A percentile compares a stretch with the other conserved stretches of the same genome.
Conservation (phyloP, 2,329 filamentous ascomycete genomes). For the Nemania serpens region DNA sequence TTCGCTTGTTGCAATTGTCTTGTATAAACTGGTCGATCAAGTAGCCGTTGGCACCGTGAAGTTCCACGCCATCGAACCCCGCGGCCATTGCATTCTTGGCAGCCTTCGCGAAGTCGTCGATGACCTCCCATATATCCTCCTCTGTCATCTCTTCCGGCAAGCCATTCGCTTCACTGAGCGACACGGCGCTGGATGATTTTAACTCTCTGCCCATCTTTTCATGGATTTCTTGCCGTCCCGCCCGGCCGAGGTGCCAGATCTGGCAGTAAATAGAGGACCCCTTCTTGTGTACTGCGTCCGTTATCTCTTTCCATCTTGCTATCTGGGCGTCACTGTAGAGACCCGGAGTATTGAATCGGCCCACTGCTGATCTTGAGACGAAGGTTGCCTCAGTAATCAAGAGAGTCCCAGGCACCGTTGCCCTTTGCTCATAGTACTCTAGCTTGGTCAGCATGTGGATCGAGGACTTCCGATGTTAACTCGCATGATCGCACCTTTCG, state of each 20-base stretch:
- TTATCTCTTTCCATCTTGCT: conserved; percentile 63
- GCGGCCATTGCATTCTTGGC: conserved; percentile 62
- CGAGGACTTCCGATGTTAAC: neutral
- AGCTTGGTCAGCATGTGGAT: conserved; percentile 8
- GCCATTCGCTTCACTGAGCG: conserved; percentile 51
- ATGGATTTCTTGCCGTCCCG: conserved; percentile 43
- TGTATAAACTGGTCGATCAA: conserved; percentile 60
- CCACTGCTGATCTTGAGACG: conserved; percentile 53
- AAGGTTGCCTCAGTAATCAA: conserved; percentile 63
- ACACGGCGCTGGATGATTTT: conserved; percentile 50
- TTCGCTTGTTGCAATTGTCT: conserved; percentile 54
- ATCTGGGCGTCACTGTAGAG: conserved; percentile 63
- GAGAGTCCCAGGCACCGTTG: conserved; percentile 48
- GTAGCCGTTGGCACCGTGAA: conserved; percentile 63
- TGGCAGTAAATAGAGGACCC: conserved; percentile 66
- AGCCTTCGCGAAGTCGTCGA: conserved; percentile 62
- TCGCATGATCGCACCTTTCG: conserved; percentile 29
- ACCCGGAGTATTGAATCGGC: conserved; percentile 57
- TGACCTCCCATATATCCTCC: conserved; percentile 67
- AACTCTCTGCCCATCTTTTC: conserved; percentile 53
- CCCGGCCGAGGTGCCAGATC: conserved; percentile 67
- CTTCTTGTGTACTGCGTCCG: conserved; percentile 65
- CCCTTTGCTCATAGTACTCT: conserved; percentile 41
- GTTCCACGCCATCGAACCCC: conserved; percentile 74
- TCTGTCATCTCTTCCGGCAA: conserved; percentile 68